Base-by-base conservation (phyloP, 2,329 filamentous ascomycete genomes). In the Zasmidium angulare region DNA sequence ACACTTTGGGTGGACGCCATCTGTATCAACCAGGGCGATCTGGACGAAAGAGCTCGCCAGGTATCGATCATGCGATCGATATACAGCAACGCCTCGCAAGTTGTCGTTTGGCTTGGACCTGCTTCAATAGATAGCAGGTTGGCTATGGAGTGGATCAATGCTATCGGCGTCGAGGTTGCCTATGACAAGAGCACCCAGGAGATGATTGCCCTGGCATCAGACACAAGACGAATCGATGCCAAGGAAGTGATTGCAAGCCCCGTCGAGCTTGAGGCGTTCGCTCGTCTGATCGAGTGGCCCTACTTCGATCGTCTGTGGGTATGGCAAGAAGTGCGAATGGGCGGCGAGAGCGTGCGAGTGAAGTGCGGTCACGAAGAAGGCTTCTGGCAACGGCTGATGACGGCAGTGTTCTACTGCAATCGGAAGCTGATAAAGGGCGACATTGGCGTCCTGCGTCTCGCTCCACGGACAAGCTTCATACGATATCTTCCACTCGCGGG, bases 1-100 rank as follows among this genome's bases (percentile, higher is more conserved):
- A 17, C 14, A 7, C 3, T 56, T 14, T 56, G 58, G 58, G 29
- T 58, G 11, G 58, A 58, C 31, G 54, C 54, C 9, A n/a, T 61
- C 11, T 61, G 60, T 23, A 59, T 59, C 47, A 53, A 59, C 24
- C 60, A 62, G 36, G 40, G 11, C 9, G 54, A 60, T 26, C 47
- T 23, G 4, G n/a, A 29, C 10, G 58, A 60, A 46, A 23, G 48
- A 21, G 14, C 48, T 12, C 26, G 24, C 12, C 58, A 60, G 43
- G 54, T 57, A 10, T 19, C 36, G 17, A 26, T 57, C 11, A 60
- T 60, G 58, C 29, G 54, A 21, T 24, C 29, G 17, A 57, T 60
- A 17, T 60, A 57, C 54, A 2, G 22, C 10, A 46, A 56, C 19
- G 54, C 54, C 9, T 17, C 31, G 19, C 19, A 50, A n/a, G 55